Percentiles rank a stretch among this genome's conserved stretches.
Evolutionary conservation across 495 filamentous ascomycete species (phyloP).

Genomic region (Achaetomiella virescens): DNA sequence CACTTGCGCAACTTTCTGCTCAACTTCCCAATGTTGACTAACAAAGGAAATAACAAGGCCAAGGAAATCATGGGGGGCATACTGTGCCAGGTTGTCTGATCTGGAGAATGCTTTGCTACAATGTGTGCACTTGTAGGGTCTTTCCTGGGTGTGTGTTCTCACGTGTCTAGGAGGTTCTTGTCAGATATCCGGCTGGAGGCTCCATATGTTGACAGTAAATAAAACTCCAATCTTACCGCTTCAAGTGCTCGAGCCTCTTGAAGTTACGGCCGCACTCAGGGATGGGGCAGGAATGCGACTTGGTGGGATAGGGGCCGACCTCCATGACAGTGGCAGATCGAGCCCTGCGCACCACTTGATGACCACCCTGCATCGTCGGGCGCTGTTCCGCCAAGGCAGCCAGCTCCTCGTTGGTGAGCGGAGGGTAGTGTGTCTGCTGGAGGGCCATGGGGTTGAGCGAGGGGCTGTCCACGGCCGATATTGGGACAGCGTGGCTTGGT

Average conservation of each 20-base stretch:
- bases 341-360: constrained; percentile 77
- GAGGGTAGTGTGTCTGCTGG: constrained; percentile 61
- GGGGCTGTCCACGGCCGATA: constrained; percentile 75
- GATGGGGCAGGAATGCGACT: constrained; percentile 98
- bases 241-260: constrained; percentile 98
- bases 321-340: constrained; percentile 96
- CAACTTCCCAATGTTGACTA: constrained; percentile 18
- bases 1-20: constrained; percentile 34
- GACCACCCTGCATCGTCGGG: constrained; percentile 55
- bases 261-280: constrained; percentile 94
- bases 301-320: constrained; percentile 90
- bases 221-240: constrained; percentile 68
- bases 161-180: constrained; percentile 78
- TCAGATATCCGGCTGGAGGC: constrained; percentile 44
- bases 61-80: constrained; percentile 43
- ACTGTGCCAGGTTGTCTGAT: constrained; percentile 98
- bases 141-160: constrained; percentile 97
- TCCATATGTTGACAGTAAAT: constrained; percentile 35
- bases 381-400: constrained; percentile 55
- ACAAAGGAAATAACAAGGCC: constrained; percentile 28
- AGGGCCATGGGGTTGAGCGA: constrained; percentile 61
- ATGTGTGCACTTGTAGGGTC: constrained; percentile 92
- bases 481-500: constrained; percentile 35
- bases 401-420: constrained; percentile 58
- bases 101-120: constrained; percentile 98